These are phyloP conservation scores for Gomphus sp. DNA, from an alignment of 1,284 basidiomycete genomes.

Conservation along the genomic window DNA sequence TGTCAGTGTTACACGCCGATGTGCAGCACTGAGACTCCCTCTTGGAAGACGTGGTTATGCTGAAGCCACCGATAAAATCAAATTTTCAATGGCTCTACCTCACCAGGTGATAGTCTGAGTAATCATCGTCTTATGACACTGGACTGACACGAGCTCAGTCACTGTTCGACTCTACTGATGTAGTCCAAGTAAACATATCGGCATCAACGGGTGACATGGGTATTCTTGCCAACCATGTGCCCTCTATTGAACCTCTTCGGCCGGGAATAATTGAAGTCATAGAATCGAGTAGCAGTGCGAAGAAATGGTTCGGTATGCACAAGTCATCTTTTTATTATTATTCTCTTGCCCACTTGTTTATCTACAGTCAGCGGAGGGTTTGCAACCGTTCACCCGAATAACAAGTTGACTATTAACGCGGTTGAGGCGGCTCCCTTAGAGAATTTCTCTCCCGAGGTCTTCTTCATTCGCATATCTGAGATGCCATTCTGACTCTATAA, in stretches of 20 bases:
- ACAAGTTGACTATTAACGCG: constrained; percentile 93
- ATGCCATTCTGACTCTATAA: neutral
- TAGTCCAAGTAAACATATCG: constrained; percentile 89
- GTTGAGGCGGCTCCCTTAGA: constrained; percentile 95
- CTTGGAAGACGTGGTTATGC: constrained; percentile 77
- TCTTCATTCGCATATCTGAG: neutral
- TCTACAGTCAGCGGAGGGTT: constrained; percentile 93
- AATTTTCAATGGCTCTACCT: constrained; percentile 83
- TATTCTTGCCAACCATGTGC: constrained; percentile 94
- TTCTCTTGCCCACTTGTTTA: neutral
- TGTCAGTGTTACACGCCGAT: constrained; percentile 52
- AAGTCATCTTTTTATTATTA: neutral
- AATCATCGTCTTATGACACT: constrained; percentile 12
- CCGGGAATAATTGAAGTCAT: constrained; percentile 92
- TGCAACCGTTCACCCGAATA: constrained; percentile 96
- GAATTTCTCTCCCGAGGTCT: constrained; percentile 80
- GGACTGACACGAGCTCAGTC: constrained; percentile 39
- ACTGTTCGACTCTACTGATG: constrained; percentile 80
- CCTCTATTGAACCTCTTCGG: constrained; percentile 86
- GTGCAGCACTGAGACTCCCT: constrained; percentile 33
- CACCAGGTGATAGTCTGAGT: constrained; percentile 65
- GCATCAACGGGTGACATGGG: constrained; percentile 98
- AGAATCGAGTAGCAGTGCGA: constrained; percentile 65
- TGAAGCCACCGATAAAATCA: constrained; percentile 79
- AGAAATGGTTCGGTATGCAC: constrained; percentile 94